Conservation (phyloP, 1,284 basidiomycete species). For the Laetiporus sulphureus region DNA sequence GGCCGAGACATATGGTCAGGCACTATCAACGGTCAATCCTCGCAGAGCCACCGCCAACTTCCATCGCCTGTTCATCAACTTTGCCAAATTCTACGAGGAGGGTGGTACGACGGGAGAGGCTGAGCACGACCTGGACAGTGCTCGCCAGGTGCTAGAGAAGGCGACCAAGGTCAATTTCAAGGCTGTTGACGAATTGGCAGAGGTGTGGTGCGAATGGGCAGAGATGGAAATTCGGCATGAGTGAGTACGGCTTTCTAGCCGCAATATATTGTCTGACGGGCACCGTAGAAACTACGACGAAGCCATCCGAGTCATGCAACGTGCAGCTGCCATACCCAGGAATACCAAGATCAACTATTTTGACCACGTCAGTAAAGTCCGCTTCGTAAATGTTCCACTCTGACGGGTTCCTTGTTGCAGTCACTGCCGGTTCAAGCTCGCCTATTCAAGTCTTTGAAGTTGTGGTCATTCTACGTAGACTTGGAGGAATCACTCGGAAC, state of each 20-base stretch:
- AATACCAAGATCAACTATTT: conserved; percentile 92
- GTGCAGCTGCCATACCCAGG: conserved; percentile 87
- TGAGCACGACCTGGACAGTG: conserved; percentile 78
- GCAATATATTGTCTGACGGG: neutral
- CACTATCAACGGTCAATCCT: conserved; percentile 85
- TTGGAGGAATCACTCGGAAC: conserved; percentile 95
- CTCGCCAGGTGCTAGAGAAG: conserved; percentile 90
- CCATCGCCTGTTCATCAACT: conserved; percentile 89
- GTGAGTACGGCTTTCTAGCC: conserved; percentile 40
- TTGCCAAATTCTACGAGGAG: conserved; percentile 96
- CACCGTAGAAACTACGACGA: conserved; percentile 86
- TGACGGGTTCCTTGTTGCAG: conserved; percentile 29
- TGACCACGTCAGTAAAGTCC: conserved; percentile 70
- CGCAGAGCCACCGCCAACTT: conserved; percentile 90
- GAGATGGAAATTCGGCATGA: conserved; percentile 97
- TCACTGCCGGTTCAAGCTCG: conserved; percentile 82
- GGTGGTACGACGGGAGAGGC: conserved; percentile 78
- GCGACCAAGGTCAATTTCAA: conserved; percentile 90
- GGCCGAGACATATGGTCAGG: conserved; percentile 87
- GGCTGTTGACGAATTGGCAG: conserved; percentile 95
- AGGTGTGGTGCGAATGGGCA: conserved; percentile 99
- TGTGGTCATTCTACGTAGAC: conserved; percentile 99
- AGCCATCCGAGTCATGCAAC: conserved; percentile 90
- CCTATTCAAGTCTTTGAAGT: conserved; percentile 95
- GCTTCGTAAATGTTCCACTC: conserved; percentile 3